These are phyloP conservation scores for Diaporthe destruens DNA, from an alignment of 2,329 filamentous ascomycete species.

Conservation along the genomic window DNA sequence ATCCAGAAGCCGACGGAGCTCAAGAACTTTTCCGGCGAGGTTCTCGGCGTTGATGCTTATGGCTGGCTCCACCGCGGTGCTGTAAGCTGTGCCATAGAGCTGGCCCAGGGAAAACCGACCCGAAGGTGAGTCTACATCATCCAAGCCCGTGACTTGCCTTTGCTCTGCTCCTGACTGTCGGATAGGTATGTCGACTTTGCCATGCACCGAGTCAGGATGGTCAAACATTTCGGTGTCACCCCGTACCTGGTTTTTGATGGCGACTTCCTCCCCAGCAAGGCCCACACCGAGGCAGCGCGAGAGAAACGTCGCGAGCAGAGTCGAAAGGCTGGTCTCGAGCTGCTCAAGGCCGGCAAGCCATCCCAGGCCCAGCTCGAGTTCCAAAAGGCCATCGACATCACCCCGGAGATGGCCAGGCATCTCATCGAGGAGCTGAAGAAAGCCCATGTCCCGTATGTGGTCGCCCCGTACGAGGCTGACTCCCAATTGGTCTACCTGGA, in stretches of 20 bases:
- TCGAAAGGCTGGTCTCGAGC: constrained; percentile 79
- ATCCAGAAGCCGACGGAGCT: constrained; percentile 91
- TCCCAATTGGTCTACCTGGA: constrained; percentile 97
- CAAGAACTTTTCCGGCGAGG: constrained; percentile 88
- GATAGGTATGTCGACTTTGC: constrained; percentile 88
- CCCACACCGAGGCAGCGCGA: constrained; percentile 83
- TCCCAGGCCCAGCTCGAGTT: constrained; percentile 86
- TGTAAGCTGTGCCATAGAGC: constrained; percentile 88
- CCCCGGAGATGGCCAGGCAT: constrained; percentile 92
- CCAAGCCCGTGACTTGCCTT: background rate
- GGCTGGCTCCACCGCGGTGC: constrained; percentile 97
- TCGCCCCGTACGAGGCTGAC: constrained; percentile 97
- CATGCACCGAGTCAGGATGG: constrained; percentile 92
- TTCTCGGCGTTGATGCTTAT: constrained; percentile 95
- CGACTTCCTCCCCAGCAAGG: constrained; percentile 94
- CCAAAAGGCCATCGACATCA: constrained; percentile 95
- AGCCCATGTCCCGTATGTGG: constrained; percentile 84
- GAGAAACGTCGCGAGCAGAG: constrained; percentile 82
- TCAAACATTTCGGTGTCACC: constrained; percentile 91
- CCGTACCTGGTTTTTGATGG: constrained; percentile 97
- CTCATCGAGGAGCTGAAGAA: constrained; percentile 93
- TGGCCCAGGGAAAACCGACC: constrained; percentile 89
- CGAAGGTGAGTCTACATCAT: constrained; percentile 72
- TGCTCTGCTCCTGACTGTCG: background rate
- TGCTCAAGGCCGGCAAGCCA: constrained; percentile 84